Percentiles rank a stretch among this genome's conserved stretches.
phyloP scores from a whole-genome alignment of 139 green algal genomes.

The Gonium pectorale region DNA sequence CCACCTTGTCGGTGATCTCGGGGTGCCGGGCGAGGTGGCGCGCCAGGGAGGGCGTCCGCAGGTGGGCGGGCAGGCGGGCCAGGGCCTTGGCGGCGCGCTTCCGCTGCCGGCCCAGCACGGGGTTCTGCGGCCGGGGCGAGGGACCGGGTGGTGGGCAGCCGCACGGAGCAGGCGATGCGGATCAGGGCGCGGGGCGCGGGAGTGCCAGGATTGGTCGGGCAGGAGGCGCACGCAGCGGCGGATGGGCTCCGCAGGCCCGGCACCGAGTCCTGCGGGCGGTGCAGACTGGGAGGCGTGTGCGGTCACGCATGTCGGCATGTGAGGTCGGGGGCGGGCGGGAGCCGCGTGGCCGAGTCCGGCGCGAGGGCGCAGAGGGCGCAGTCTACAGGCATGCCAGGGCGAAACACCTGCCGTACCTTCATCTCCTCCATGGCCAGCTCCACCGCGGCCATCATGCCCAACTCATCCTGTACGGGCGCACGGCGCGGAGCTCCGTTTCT shows the following conservation, averaged over 20 bases:
- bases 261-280: too few species aligned
- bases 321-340: too few species aligned
- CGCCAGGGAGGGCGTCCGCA: conserved; percentile 12
- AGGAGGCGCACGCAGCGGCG: too few species aligned
- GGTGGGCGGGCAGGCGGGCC: background rate
- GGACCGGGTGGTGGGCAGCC: too few species aligned
- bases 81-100: conserved; percentile 1
- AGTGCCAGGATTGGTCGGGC: background rate
- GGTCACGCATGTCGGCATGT: too few species aligned
- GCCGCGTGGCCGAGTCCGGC: too few species aligned
- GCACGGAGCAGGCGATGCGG: background rate
- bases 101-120: background rate
- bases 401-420: background rate
- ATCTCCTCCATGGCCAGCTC: conserved; percentile 46
- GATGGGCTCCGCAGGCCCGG: too few species aligned
- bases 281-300: too few species aligned
- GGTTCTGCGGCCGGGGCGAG: conserved; percentile 1
- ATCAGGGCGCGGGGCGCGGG: background rate
- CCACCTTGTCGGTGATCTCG: conserved; percentile 20
- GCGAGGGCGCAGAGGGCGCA: too few species aligned
- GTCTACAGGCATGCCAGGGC: too few species aligned
- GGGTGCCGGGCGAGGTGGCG: conserved; percentile 15
- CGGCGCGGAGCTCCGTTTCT: too few species aligned
- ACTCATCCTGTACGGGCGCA: conserved; percentile 12
- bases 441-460: conserved; percentile 35